Conservation (phyloP, 2,329 filamentous ascomycete species). For the Cryoendolithus antarcticus region DNA sequence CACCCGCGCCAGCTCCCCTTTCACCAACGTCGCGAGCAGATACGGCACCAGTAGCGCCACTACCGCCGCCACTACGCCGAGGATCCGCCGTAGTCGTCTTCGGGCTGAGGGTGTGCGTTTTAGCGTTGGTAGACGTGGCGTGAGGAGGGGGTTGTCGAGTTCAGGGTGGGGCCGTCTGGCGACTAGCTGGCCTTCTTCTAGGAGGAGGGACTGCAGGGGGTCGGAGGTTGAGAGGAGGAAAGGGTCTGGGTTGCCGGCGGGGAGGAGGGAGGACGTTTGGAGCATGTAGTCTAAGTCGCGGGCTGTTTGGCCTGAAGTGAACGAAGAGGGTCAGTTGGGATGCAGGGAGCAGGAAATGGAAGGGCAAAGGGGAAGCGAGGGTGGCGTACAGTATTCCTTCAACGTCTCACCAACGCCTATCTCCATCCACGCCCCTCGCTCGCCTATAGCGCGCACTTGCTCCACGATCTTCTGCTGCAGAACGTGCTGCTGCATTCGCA, state of each 20-base stretch:
- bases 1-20: too few species aligned
- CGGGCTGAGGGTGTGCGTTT: conserved; percentile 1
- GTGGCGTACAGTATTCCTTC: conserved; percentile 13
- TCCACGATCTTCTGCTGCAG: conserved; percentile 13
- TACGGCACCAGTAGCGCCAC: conserved; percentile 5
- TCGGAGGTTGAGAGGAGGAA: conserved; percentile 12
- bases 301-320: conserved; percentile 7
- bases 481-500: conserved; percentile 12
- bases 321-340: background rate
- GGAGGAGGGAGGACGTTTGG: conserved; percentile 2
- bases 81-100: background rate
- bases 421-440: conserved; percentile 13
- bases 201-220: conserved; percentile 9
- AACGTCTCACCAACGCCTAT: conserved; percentile 13
- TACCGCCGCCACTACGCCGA: conserved; percentile 1
- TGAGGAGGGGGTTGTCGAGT: background rate
- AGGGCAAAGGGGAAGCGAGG: background rate
- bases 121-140: background rate
- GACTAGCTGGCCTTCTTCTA: conserved; percentile 12
- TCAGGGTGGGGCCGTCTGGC: background rate
- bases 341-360: background rate
- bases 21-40: conserved; percentile 4
- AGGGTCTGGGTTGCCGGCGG: conserved; percentile 7
- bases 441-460: conserved; percentile 12
- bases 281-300: conserved; percentile 14